Base-by-base conservation (phyloP, 768 basidiomycete genomes). In the Auricularia heimuer region DNA sequence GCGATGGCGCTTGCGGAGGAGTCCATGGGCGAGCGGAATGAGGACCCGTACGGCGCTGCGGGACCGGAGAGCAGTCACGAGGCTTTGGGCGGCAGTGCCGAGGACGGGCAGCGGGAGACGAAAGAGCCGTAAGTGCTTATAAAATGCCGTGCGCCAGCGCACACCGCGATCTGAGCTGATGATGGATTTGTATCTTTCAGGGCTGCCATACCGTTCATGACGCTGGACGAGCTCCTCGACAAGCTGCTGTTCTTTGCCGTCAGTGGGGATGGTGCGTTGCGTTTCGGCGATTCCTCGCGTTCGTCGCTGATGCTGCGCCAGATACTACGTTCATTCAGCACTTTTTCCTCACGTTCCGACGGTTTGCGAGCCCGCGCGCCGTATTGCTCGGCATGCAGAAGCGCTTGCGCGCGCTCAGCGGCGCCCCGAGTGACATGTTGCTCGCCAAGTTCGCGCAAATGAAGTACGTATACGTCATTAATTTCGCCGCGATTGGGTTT, bases 371-470 rank as follows among this genome's bases (percentile, higher is more conserved):
- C 39, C 91, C 92, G 7, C 84, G 92, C 51, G 87, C 82, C 65
- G 77, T 94, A 18, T 78, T 94, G n/a, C 78, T 92, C 56, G 88
- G 90, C 4, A 91, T 94, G 88, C 89, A 92, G 74, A 89, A 91
- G 71, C 85, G 90, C 60, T 88, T 93, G 83, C 84, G 88, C 39
- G 84, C 87, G 68, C 77, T 94, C 14, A 87, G 89, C 70, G 82
- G 83, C 63, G 83, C 87, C 18, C 81, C 83, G 12, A 84, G 85
- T 6, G 90, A 94, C 76, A 88, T 88, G 0, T 87, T 92, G 84
- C 89, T 93, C 75, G 89, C 90, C 7, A 89, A 86, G 69, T 93
- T 87, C 74, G 90, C 89, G 6, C 92, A 94, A 73, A 91, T 93
- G 90, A 85, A 87, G 92, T 90, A 69, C 34, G 73, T 64, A 29